A percentile compares a stretch with the other conserved stretches of the same genome.
These are phyloP conservation scores for Clonostachys sp. DNA, from an alignment of 2,329 filamentous ascomycete genomes.

Conservation along the genomic window DNA sequence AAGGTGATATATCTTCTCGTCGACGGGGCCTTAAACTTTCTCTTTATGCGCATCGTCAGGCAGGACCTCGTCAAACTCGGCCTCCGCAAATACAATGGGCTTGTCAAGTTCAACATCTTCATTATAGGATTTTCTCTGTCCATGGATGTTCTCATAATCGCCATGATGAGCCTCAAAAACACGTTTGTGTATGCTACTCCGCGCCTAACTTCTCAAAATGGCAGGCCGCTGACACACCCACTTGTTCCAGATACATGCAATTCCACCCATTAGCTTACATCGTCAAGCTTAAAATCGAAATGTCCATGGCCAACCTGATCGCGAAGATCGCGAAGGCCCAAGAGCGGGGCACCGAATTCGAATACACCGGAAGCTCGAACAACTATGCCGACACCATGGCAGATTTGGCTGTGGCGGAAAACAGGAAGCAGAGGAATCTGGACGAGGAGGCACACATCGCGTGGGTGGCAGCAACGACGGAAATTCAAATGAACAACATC, in stretches of 20 bases:
- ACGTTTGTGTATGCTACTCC: constrained; percentile 12
- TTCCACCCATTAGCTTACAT: constrained; percentile 41
- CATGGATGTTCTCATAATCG: constrained; percentile 16
- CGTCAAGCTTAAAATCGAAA: constrained; percentile 44
- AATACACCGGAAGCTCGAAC: too few species aligned
- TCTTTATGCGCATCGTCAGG: constrained; percentile 41
- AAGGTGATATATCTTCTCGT: constrained; percentile 45
- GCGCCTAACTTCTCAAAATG: fast-evolving
- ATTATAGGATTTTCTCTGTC: constrained; percentile 16
- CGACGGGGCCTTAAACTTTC: constrained; percentile 41
- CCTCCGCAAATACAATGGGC: constrained; percentile 38
- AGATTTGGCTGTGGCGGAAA: too few species aligned
- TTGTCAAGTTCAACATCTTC: constrained; percentile 26
- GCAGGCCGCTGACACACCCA: constrained; percentile 15
- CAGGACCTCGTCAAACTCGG: constrained; percentile 38
- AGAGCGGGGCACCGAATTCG: too few species aligned
- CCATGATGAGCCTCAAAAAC: constrained; percentile 17
- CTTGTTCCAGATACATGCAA: constrained; percentile 16
- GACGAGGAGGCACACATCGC: neutral
- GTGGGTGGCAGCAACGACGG: neutral
- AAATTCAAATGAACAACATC: neutral
- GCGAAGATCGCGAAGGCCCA: constrained; percentile 8
- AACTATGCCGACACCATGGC: too few species aligned
- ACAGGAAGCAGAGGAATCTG: neutral
- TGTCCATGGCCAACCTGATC: constrained; percentile 45